phyloP scores from a whole-genome alignment of 176 grass and related monocot genomes.

The Lolium multiflorum region DNA sequence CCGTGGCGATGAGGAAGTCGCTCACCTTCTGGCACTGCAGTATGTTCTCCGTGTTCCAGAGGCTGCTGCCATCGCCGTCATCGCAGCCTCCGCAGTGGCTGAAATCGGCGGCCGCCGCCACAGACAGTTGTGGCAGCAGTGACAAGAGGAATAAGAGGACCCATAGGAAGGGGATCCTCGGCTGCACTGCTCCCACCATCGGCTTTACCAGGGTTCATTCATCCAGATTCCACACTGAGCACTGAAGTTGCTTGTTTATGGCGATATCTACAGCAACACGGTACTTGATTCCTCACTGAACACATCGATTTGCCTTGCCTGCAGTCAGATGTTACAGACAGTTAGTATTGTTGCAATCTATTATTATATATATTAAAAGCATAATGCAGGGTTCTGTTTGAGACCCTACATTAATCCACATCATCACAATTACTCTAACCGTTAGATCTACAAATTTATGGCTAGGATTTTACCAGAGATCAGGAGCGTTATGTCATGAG shows the following conservation, averaged over 20 bases:
- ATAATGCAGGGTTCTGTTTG: too few species aligned
- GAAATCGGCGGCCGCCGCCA: slow-evolving; percentile 40
- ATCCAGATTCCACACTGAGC: slow-evolving; percentile 40
- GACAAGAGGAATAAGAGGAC: slow-evolving; percentile 50
- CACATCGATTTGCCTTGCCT: slow-evolving; percentile 6
- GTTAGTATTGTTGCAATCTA: not conserved
- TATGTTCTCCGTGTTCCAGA: slow-evolving; percentile 63
- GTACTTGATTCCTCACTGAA: not conserved
- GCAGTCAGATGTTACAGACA: not conserved
- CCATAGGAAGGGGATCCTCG: slow-evolving; percentile 34
- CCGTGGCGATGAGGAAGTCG: slow-evolving; percentile 78
- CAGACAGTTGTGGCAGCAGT: slow-evolving; percentile 27
- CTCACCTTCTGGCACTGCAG: slow-evolving; percentile 75
- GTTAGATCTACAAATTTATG: too few species aligned
- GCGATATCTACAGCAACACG: not conserved
- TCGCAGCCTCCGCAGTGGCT: slow-evolving; percentile 57
- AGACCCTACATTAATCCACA: too few species aligned
- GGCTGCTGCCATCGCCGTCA: slow-evolving; percentile 32
- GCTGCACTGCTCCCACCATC: slow-evolving; percentile 59
- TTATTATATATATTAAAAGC: too few species aligned
- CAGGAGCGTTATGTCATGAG: too few species aligned
- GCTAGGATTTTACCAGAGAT: too few species aligned
- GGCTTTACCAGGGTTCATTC: slow-evolving; percentile 49
- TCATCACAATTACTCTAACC: too few species aligned
- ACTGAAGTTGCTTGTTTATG: not conserved